Evolutionary conservation across 2,329 filamentous ascomycete genomes (phyloP).

Genomic region (Setomelanomma holmii): DNA sequence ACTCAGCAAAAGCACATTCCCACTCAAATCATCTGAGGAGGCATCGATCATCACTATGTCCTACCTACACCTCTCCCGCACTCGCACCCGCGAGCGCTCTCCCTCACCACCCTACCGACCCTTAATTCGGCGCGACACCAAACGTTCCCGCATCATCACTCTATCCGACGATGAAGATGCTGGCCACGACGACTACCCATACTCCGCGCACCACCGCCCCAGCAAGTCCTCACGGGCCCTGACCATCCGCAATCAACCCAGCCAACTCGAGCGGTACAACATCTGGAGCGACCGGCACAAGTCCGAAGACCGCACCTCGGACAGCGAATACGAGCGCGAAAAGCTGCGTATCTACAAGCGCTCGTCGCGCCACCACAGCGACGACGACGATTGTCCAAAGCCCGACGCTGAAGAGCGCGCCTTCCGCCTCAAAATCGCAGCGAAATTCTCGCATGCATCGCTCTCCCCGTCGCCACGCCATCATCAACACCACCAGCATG

Average conservation of each 20-base stretch:
- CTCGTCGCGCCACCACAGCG: background rate
- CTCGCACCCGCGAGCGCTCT: conserved; percentile 30
- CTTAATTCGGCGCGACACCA: conserved; percentile 32
- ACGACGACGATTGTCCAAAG: conserved; percentile 14
- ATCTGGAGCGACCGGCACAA: conserved; percentile 30
- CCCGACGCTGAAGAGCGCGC: conserved; percentile 25
- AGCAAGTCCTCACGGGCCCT: conserved; percentile 33
- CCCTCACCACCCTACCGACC: conserved; percentile 23
- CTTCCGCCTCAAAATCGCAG: conserved; percentile 31
- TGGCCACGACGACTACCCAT: conserved; percentile 40
- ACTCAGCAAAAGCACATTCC: background rate
- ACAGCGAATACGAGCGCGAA: conserved; percentile 6
- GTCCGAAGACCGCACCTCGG: conserved; percentile 6
- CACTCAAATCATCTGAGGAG: background rate
- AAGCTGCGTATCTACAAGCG: background rate
- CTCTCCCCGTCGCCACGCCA: conserved; percentile 19
- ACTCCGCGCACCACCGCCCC: conserved; percentile 22
- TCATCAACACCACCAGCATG: conserved; percentile 13
- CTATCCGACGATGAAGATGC: conserved; percentile 33
- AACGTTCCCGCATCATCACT: conserved; percentile 30
- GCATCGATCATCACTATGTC: conserved; percentile 29
- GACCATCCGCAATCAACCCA: conserved; percentile 33
- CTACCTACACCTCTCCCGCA: conserved; percentile 27
- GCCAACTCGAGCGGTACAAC: conserved; percentile 42
- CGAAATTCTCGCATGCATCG: conserved; percentile 12